These are phyloP conservation scores for Agastache rugosa DNA, from an alignment of 257 asterid species.

Conservation along the genomic window DNA sequence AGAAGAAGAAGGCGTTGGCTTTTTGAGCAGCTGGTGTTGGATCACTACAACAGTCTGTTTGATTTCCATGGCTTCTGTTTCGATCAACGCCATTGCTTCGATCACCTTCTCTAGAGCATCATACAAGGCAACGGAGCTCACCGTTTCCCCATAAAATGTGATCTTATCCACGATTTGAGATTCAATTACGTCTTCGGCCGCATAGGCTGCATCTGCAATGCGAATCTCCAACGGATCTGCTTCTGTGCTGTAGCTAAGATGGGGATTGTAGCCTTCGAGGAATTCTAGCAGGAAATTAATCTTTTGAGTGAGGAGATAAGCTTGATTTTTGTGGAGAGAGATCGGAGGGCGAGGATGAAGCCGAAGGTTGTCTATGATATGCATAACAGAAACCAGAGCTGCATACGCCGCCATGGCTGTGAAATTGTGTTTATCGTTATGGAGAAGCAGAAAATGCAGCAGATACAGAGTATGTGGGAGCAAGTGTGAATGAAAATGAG, in stretches of 20 bases:
- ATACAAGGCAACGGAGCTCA: neutral
- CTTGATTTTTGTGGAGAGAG: neutral
- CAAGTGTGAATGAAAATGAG: too few species aligned
- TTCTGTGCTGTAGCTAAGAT: neutral
- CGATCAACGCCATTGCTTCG: neutral
- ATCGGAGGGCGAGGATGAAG: neutral
- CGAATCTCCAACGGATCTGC: neutral
- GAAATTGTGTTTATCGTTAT: neutral
- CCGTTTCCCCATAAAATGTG: neutral
- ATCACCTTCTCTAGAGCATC: neutral
- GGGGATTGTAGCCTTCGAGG: neutral
- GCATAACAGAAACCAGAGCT: neutral
- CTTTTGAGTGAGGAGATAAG: neutral
- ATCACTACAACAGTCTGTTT: neutral
- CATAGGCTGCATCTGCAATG: neutral
- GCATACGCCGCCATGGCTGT: neutral
- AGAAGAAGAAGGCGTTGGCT: neutral
- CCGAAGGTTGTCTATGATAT: neutral
- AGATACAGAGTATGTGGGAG: too few species aligned
- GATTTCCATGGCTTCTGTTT: neutral
- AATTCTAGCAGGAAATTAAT: neutral
- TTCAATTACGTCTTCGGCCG: slow-evolving; percentile 13
- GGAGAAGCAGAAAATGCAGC: too few species aligned
- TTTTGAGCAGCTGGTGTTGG: neutral
- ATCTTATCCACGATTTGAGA: neutral